Percentiles rank a stretch among this genome's conserved stretches.
phyloP scores from a whole-genome alignment of 2,329 filamentous ascomycete species.

The Aspergillus fructus region DNA sequence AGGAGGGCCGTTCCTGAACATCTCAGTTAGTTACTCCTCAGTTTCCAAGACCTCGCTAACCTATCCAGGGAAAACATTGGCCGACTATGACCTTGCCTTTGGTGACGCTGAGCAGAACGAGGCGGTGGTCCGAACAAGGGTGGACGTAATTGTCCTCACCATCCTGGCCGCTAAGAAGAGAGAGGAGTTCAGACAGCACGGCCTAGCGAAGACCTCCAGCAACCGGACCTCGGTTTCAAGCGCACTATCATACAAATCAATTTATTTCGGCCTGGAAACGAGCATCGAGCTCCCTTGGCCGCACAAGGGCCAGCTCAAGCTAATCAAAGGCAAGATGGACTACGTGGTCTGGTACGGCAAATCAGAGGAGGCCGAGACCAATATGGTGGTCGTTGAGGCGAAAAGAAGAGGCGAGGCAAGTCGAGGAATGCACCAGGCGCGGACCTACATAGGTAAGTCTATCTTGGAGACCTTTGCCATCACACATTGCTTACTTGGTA shows the following conservation, averaged over 20 bases:
- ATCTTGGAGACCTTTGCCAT: too few relatives aligned
- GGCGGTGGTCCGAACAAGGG: background rate
- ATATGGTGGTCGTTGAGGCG: background rate
- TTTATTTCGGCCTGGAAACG: background rate
- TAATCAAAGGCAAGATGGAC: background rate
- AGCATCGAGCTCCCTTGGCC: background rate
- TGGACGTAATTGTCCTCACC: background rate
- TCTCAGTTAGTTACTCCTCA: too few relatives aligned
- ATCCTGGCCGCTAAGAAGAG: background rate
- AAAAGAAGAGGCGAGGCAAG: background rate
- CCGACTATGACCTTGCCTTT: background rate
- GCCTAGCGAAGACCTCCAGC: background rate
- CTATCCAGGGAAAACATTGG: background rate
- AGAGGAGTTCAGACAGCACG: background rate
- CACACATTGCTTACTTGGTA: background rate
- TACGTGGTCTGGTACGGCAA: background rate
- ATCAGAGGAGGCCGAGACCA: background rate
- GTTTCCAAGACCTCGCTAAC: too few relatives aligned
- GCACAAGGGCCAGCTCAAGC: too few relatives aligned
- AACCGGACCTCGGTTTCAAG: background rate
- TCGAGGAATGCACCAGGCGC: background rate
- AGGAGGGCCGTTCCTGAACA: too few relatives aligned
- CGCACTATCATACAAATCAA: background rate
- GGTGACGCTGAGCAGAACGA: background rate
- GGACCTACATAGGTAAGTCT: background rate